Evolutionary conservation across 169 alveolate genomes (phyloP).

Genomic region (Plasmodium gonderi): DNA sequence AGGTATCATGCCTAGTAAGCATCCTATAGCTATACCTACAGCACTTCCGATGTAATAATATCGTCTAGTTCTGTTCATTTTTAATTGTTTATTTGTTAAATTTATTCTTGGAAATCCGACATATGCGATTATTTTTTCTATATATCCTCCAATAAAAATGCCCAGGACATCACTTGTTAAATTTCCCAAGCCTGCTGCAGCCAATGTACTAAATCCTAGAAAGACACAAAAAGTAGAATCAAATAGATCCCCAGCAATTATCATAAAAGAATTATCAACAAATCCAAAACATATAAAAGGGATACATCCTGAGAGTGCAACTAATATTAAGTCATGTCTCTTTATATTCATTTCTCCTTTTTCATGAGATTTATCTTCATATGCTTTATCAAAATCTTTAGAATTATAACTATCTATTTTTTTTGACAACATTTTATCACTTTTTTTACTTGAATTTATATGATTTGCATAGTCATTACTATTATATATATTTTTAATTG

Average conservation of each 20-base stretch:
- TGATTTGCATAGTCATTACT: background rate
- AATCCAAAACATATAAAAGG: constrained; percentile 82
- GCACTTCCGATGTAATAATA: constrained; percentile 71
- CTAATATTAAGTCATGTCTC: constrained; percentile 48
- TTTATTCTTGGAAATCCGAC: constrained; percentile 30
- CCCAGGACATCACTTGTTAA: constrained; percentile 75
- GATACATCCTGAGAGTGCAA: constrained; percentile 71
- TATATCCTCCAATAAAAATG: constrained; percentile 75
- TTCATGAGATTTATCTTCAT: constrained; percentile 56
- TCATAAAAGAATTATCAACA: constrained; percentile 82
- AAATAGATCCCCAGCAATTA: constrained; percentile 78
- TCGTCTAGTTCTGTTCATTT: constrained; percentile 61
- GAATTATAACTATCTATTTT: background rate
- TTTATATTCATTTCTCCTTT: constrained; percentile 69
- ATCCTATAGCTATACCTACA: constrained; percentile 61
- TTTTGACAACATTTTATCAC: background rate
- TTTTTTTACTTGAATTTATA: background rate
- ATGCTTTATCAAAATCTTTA: constrained; percentile 1
- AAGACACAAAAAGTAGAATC: constrained; percentile 78
- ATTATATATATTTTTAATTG: background rate
- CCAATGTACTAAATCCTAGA: constrained; percentile 81
- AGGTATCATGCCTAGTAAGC: constrained; percentile 61
- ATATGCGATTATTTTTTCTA: constrained; percentile 49
- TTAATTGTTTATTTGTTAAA: constrained; percentile 59
- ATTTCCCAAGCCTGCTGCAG: constrained; percentile 84